These are phyloP conservation scores for Penicillium waksmanii DNA, from an alignment of 495 filamentous ascomycete species.

Conservation along the genomic window DNA sequence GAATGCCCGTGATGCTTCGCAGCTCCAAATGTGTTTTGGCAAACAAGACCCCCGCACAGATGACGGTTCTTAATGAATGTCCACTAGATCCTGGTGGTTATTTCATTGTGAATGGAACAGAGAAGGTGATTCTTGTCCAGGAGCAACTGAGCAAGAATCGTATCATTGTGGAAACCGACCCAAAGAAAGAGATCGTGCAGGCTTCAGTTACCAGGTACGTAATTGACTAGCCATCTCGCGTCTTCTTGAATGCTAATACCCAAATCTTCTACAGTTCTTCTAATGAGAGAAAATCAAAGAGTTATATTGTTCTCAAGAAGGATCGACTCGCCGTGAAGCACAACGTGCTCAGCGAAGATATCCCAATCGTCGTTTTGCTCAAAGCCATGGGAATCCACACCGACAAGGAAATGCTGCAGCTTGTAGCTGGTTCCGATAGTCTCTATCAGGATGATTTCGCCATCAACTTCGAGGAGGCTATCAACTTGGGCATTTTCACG, in stretches of 20 bases:
- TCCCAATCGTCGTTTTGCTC: conserved; percentile 88
- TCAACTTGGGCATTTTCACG: conserved; percentile 78
- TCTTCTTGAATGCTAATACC: background rate
- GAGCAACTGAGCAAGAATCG: conserved; percentile 98
- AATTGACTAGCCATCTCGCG: background rate
- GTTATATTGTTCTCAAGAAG: conserved; percentile 90
- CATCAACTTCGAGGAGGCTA: conserved; percentile 90
- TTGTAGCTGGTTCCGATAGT: conserved; percentile 82
- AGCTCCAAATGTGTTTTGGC: conserved; percentile 88
- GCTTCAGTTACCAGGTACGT: conserved; percentile 84
- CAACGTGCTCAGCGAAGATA: conserved; percentile 87
- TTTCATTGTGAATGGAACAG: conserved; percentile 95
- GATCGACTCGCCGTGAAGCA: conserved; percentile 87
- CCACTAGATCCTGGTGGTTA: conserved; percentile 96
- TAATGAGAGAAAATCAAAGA: conserved; percentile 96
- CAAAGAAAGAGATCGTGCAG: conserved; percentile 87
- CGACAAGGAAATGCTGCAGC: conserved; percentile 88
- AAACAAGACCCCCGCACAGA: conserved; percentile 77
- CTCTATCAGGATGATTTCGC: conserved; percentile 91
- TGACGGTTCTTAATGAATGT: conserved; percentile 90
- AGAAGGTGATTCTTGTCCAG: conserved; percentile 98
- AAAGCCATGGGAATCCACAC: conserved; percentile 94
- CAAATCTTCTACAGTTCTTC: conserved; percentile 67
- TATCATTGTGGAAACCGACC: conserved; percentile 92
- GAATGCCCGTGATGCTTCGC: conserved; percentile 94